These are phyloP conservation scores for Rhizoclosmatium sp. DNA, from an alignment of 192 early-diverging fungal genomes.

Conservation along the genomic window DNA sequence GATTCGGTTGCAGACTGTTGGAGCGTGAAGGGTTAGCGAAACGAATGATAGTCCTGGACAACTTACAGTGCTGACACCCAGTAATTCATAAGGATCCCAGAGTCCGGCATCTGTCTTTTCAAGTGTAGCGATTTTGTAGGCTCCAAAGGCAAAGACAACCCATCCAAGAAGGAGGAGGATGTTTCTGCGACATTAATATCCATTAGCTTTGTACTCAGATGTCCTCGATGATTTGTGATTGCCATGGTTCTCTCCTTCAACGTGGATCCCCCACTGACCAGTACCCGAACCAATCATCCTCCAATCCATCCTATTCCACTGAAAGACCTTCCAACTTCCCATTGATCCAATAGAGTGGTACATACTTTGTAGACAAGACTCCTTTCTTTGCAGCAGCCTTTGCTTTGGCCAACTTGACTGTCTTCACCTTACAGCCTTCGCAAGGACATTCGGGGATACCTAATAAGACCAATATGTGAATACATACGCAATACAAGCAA, in stretches of 20 bases:
- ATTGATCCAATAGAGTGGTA: neutral
- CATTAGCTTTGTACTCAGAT: neutral
- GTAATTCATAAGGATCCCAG: constrained; percentile 96
- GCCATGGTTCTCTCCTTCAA: neutral
- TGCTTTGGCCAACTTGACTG: neutral
- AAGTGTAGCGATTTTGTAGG: constrained; percentile 71
- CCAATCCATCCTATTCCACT: too few species aligned
- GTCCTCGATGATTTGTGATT: neutral
- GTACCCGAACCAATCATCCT: too few species aligned
- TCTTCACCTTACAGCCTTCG: neutral
- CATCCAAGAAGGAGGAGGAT: constrained; percentile 65
- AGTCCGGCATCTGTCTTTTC: constrained; percentile 66
- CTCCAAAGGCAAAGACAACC: constrained; percentile 70
- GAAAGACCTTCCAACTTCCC: neutral
- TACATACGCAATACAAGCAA: neutral
- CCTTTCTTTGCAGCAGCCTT: constrained; percentile 5
- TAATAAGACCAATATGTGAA: neutral
- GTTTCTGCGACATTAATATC: constrained; percentile 36
- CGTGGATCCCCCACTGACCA: neutral
- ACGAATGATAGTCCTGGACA: neutral
- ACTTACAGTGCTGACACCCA: constrained; percentile 77
- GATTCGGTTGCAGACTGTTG: constrained; percentile 49
- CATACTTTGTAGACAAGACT: constrained; percentile 11
- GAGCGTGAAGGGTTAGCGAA: neutral
- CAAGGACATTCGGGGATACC: constrained; percentile 24